A percentile compares a stretch with the other conserved stretches of the same genome.
These are phyloP conservation scores for Ceratocystis albifundus DNA, from an alignment of 2,329 filamentous ascomycete genomes.

Conservation along the genomic window DNA sequence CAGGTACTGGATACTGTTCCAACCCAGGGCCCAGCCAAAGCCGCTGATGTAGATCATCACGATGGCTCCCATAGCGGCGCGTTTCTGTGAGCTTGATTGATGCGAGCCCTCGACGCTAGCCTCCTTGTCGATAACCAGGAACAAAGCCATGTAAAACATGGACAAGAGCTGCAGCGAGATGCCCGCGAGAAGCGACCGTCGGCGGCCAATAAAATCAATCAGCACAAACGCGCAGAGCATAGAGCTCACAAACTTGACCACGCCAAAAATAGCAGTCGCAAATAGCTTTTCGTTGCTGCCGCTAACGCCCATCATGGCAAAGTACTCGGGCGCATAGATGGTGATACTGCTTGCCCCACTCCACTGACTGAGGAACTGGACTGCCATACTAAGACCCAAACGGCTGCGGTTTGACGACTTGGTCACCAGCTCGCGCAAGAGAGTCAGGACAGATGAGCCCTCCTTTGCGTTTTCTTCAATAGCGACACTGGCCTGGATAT, in stretches of 20 bases:
- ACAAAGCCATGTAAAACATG: constrained; percentile 52
- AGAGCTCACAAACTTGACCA: constrained; percentile 58
- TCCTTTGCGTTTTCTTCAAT: constrained; percentile 60
- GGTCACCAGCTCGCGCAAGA: constrained; percentile 57
- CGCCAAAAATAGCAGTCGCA: constrained; percentile 63
- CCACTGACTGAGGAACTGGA: constrained; percentile 65
- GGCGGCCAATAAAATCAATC: constrained; percentile 67
- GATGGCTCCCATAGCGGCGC: constrained; percentile 54
- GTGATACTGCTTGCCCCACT: constrained; percentile 63
- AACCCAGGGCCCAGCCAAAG: constrained; percentile 58
- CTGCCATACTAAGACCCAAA: constrained; percentile 54
- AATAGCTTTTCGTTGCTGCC: constrained; percentile 59
- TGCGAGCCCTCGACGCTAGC: constrained; percentile 35
- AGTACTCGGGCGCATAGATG: constrained; percentile 63
- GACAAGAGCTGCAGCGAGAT: constrained; percentile 49
- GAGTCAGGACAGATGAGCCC: constrained; percentile 52
- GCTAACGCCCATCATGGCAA: constrained; percentile 57
- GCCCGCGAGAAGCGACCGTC: constrained; percentile 50
- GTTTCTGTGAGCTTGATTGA: constrained; percentile 33
- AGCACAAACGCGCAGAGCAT: constrained; percentile 64
- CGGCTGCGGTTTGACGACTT: constrained; percentile 61
- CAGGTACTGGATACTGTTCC: constrained; percentile 69
- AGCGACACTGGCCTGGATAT: constrained; percentile 54
- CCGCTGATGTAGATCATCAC: constrained; percentile 63
- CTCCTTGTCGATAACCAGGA: constrained; percentile 41